Evolutionary conservation across 805 yeast genomes (phyloP).

Genomic region (Candida ficus): DNA sequence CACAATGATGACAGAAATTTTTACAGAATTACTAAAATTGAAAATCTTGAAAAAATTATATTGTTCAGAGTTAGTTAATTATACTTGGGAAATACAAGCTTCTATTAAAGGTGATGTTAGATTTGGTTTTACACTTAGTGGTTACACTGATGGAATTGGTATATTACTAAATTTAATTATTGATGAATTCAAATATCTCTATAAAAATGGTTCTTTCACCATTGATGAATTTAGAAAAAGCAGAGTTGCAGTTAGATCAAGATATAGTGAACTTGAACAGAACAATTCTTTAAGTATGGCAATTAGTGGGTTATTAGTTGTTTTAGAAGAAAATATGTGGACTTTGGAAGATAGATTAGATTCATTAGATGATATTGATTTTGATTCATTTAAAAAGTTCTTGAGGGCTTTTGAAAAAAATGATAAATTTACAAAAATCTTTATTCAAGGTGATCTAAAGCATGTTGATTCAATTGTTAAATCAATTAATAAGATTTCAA

Average conservation of each 20-base stretch:
- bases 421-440: conserved; percentile 33
- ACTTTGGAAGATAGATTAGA: conserved; percentile 48
- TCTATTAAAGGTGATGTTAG: conserved; percentile 51
- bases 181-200: conserved; percentile 25
- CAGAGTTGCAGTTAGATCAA: conserved; percentile 41
- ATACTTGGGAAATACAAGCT: conserved; percentile 51
- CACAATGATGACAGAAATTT: conserved; percentile 47
- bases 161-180: conserved; percentile 32
- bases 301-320: conserved; percentile 42
- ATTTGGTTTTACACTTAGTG: conserved; percentile 47
- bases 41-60: conserved; percentile 40
- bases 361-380: conserved; percentile 46
- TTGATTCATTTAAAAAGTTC: conserved; percentile 29
- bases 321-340: conserved; percentile 55
- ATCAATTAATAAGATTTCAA: conserved; percentile 23
- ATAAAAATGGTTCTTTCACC: conserved; percentile 9
- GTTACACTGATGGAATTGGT: conserved; percentile 39
- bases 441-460: conserved; percentile 47
- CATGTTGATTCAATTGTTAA: conserved; percentile 21
- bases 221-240: conserved; percentile 40
- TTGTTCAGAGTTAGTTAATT: conserved; percentile 49
- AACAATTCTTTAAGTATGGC: conserved; percentile 44
- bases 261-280: conserved; percentile 39
- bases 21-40: conserved; percentile 42
- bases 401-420: conserved; percentile 24